Percentiles rank a stretch among this genome's conserved stretches.
phyloP scores from a whole-genome alignment of 2,329 filamentous ascomycete species.

The Exutisphaerella laricina region DNA sequence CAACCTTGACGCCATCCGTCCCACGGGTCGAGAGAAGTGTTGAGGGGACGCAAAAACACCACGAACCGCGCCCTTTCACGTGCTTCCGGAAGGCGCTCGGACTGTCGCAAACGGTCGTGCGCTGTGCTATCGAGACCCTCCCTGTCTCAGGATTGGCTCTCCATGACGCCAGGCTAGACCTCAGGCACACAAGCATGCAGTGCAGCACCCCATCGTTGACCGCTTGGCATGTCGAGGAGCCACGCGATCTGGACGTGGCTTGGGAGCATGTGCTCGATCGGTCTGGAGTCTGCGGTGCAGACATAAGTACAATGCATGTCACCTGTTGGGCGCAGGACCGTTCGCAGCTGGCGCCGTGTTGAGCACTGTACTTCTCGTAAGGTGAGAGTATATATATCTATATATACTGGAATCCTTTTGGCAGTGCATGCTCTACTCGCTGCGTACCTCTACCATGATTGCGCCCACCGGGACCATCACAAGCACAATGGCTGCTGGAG shows the following conservation, averaged over 20 bases:
- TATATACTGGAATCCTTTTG: too few species aligned
- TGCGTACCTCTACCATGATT: neutral
- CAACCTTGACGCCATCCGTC: neutral
- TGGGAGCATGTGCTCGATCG: neutral
- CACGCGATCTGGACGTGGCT: neutral
- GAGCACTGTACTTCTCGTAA: too few species aligned
- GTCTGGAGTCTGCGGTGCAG: conserved; percentile 4
- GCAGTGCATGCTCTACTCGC: too few species aligned
- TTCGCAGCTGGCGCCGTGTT: too few species aligned
- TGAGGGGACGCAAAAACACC: neutral
- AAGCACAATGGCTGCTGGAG: neutral
- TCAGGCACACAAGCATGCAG: conserved; percentile 3
- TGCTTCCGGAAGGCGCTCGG: neutral
- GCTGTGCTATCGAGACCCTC: neutral
- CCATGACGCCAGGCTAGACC: neutral
- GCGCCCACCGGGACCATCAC: neutral
- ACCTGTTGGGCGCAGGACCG: too few species aligned
- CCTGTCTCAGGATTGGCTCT: neutral
- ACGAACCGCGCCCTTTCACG: neutral
- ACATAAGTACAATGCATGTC: conserved; percentile 1
- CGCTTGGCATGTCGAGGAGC: neutral
- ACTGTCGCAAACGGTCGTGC: neutral
- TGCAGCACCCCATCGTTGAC: too few species aligned
- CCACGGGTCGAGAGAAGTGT: neutral
- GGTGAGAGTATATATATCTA: too few species aligned